These are phyloP conservation scores for Talaromyces trachyspermus DNA, from an alignment of 495 filamentous ascomycete species.

Conservation along the genomic window DNA sequence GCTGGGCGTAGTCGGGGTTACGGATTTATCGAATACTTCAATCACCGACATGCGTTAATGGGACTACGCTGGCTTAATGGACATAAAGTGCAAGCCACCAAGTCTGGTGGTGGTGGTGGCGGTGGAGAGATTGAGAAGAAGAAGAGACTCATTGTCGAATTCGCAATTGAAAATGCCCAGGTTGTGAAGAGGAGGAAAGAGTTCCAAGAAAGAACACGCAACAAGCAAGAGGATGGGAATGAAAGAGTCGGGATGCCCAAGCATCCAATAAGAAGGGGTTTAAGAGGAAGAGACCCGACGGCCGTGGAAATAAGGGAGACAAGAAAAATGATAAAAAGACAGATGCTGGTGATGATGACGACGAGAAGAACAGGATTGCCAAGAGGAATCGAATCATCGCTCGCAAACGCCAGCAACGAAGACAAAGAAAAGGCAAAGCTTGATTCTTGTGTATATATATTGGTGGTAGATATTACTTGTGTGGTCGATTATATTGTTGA, in stretches of 20 bases:
- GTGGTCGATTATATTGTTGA: too few relatives aligned
- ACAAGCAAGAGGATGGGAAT: conserved; percentile 26
- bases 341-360: conserved; percentile 19
- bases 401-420: conserved; percentile 57
- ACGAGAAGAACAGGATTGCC: conserved; percentile 48
- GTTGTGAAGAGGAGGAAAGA: conserved; percentile 75
- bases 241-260: conserved; percentile 16
- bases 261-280: conserved; percentile 17
- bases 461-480: too few relatives aligned
- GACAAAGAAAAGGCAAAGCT: conserved; percentile 37
- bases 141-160: conserved; percentile 86
- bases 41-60: conserved; percentile 92
- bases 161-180: conserved; percentile 96
- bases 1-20: conserved; percentile 85
- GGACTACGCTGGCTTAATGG: conserved; percentile 90
- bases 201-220: conserved; percentile 52
- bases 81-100: conserved; percentile 48
- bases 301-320: conserved; percentile 13
- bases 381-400: conserved; percentile 61
- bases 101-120: too few relatives aligned
- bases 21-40: conserved; percentile 95
- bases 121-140: conserved; percentile 51
- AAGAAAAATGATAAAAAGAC: conserved; percentile 10
- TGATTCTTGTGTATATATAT: conserved; percentile 13
- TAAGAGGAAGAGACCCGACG: conserved; percentile 37